These are phyloP conservation scores for Pythium angustatum DNA, from an alignment of 352 stramenopile species.

Conservation along the genomic window DNA sequence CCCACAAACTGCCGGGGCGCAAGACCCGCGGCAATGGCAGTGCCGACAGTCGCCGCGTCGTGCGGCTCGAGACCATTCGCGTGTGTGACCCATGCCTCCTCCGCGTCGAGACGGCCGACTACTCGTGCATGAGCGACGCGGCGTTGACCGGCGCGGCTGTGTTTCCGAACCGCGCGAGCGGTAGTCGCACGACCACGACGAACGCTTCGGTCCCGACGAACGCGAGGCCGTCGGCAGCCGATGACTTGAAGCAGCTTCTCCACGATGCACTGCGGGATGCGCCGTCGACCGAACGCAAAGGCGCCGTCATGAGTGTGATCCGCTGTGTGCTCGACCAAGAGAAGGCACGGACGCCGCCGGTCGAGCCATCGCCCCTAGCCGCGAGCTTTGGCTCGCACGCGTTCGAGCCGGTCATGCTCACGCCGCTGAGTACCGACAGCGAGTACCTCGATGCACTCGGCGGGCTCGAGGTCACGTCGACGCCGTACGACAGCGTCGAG, in stretches of 20 bases:
- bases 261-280: slow-evolving; percentile 41
- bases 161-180: slow-evolving; percentile 22
- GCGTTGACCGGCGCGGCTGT: slow-evolving; percentile 32
- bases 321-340: slow-evolving; percentile 51
- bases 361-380: background rate
- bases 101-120: slow-evolving; percentile 58
- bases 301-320: slow-evolving; percentile 50
- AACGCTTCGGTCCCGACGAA: slow-evolving; percentile 4
- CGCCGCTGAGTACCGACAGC: slow-evolving; percentile 14
- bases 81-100: slow-evolving; percentile 58
- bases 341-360: slow-evolving; percentile 10
- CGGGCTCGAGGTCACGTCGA: slow-evolving; percentile 12
- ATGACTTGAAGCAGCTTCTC: slow-evolving; percentile 39
- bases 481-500: background rate
- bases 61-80: slow-evolving; percentile 33
- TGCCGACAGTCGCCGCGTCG: background rate
- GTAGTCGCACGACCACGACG: background rate
- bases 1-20: background rate
- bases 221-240: slow-evolving; percentile 5
- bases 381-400: background rate
- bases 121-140: slow-evolving; percentile 30
- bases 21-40: background rate
- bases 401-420: slow-evolving; percentile 12
- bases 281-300: slow-evolving; percentile 33
- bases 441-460: slow-evolving; percentile 25